Percentiles rank a stretch among this genome's conserved stretches.
Evolutionary conservation across 2,329 filamentous ascomycete genomes (phyloP).

Genomic region (Cladophialophora yegresii): DNA sequence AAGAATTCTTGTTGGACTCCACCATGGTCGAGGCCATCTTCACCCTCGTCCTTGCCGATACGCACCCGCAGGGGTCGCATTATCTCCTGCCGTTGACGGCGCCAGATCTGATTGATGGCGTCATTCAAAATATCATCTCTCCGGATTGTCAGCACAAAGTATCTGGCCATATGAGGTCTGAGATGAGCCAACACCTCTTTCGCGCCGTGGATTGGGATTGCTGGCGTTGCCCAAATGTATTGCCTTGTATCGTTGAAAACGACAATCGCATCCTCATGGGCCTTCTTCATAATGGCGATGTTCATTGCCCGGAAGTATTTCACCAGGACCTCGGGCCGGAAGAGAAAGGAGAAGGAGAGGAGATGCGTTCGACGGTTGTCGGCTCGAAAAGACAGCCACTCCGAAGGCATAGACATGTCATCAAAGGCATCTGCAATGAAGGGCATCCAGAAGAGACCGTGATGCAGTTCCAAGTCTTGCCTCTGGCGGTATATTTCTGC

Average conservation of each 20-base stretch:
- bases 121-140: constrained; percentile 69
- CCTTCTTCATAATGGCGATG: constrained; percentile 78
- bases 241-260: constrained; percentile 51
- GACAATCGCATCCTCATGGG: constrained; percentile 67
- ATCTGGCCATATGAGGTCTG: constrained; percentile 68
- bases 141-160: constrained; percentile 69
- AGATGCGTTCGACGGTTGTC: constrained; percentile 70
- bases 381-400: constrained; percentile 65
- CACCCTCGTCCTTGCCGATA: constrained; percentile 76
- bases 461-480: constrained; percentile 64
- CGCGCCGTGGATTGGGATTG: constrained; percentile 57
- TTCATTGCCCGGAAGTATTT: constrained; percentile 88
- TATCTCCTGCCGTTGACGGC: constrained; percentile 77
- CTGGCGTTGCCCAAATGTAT: constrained; percentile 42
- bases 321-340: constrained; percentile 70
- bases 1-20: constrained; percentile 98
- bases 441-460: constrained; percentile 68
- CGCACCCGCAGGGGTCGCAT: constrained; percentile 84
- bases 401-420: constrained; percentile 69
- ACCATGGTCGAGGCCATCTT: constrained; percentile 89
- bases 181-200: constrained; percentile 64
- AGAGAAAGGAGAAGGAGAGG: constrained; percentile 78
- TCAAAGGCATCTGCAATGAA: constrained; percentile 77
- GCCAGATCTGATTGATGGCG: constrained; percentile 86
- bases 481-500: constrained; percentile 69